Percentiles rank a stretch among this genome's conserved stretches.
phyloP scores from a whole-genome alignment of 306 rosid genomes.

The Potentilla sterilis region DNA sequence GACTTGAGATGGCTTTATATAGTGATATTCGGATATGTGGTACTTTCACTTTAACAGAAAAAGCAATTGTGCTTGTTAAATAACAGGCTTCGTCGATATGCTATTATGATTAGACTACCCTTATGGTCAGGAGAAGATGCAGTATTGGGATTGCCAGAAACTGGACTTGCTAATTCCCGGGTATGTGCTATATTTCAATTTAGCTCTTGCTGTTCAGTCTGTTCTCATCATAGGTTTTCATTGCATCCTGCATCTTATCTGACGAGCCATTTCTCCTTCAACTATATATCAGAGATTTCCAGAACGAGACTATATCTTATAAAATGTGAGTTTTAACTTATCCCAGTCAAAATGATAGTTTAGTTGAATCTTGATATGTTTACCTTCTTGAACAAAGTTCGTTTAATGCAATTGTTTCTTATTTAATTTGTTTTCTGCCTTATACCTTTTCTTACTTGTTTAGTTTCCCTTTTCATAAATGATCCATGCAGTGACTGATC shows the following conservation, averaged over 20 bases:
- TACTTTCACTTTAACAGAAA: conserved; percentile 29
- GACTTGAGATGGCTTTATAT: conserved; percentile 92
- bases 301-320: conserved; percentile 16
- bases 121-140: conserved; percentile 67
- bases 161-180: conserved; percentile 97
- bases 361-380: background rate
- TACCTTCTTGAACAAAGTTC: background rate
- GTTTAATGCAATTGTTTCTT: background rate
- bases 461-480: background rate
- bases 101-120: conserved; percentile 12
- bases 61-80: conserved; percentile 10
- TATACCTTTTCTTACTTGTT: background rate
- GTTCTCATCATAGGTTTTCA: background rate
- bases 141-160: conserved; percentile 85
- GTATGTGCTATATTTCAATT: conserved; percentile 42
- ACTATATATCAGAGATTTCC: conserved; percentile 7
- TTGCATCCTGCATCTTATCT: conserved; percentile 2
- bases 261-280: background rate
- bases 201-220: background rate
- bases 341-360: background rate
- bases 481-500: conserved; percentile 7
- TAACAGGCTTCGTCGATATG: conserved; percentile 22
- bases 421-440: background rate
- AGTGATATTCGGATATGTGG: conserved; percentile 98
- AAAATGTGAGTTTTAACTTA: background rate